phyloP scores from a whole-genome alignment of 805 yeast species.

The Naumovozyma castellii region DNA sequence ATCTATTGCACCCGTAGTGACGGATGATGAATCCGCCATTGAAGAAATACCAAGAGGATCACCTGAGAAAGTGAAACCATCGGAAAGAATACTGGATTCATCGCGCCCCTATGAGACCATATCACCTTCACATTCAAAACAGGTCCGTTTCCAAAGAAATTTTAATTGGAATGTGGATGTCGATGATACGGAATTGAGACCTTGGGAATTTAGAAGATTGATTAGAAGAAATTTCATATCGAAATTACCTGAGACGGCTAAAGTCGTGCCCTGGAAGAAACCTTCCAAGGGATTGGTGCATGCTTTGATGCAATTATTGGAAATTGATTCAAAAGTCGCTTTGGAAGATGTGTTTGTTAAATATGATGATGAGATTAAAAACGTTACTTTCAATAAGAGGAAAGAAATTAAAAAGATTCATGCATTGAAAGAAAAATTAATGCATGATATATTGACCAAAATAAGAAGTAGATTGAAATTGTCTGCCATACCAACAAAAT shows the following conservation, averaged over 20 bases:
- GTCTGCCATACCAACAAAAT: constrained; percentile 21
- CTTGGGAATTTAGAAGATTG: constrained; percentile 23
- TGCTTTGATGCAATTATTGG: constrained; percentile 17
- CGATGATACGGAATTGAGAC: background rate
- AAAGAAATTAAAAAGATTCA: constrained; percentile 10
- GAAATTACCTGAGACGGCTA: constrained; percentile 11
- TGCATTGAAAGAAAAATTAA: constrained; percentile 14
- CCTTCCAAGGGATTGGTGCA: constrained; percentile 13
- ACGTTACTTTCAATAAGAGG: constrained; percentile 8
- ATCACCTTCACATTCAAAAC: background rate
- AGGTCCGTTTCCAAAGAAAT: background rate
- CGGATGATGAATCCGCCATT: background rate
- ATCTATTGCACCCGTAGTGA: too few relatives aligned
- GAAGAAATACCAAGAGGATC: background rate
- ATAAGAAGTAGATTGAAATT: constrained; percentile 14
- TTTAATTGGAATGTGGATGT: background rate
- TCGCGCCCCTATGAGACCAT: too few relatives aligned
- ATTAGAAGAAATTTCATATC: constrained; percentile 14
- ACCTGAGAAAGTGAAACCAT: constrained; percentile 8
- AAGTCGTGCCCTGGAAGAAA: constrained; percentile 19
- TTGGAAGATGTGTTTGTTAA: constrained; percentile 18
- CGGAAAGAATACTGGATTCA: background rate
- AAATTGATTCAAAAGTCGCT: constrained; percentile 17
- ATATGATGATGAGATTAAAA: constrained; percentile 15
- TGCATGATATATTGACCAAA: constrained; percentile 19